A percentile compares a stretch with the other conserved stretches of the same genome.
Conservation (phyloP, 805 yeast species). For the Cyberlindnera americana region DNA sequence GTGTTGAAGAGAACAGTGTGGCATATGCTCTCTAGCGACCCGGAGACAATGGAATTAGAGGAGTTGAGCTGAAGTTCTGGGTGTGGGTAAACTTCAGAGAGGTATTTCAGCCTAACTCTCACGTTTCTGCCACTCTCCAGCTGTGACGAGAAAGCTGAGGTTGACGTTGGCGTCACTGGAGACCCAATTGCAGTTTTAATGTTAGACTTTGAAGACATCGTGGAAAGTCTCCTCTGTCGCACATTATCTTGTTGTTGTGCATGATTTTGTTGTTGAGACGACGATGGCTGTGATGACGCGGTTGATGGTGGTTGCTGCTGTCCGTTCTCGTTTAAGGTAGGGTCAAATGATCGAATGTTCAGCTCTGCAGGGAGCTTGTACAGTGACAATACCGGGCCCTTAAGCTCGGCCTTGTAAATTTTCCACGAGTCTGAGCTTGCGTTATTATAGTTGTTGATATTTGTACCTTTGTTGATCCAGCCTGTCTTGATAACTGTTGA, state of each 20-base stretch:
- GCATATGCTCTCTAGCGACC: conserved; percentile 68
- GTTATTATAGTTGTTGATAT: conserved; percentile 24
- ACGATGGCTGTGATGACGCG: no score
- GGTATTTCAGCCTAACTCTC: conserved; percentile 29
- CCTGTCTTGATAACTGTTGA: conserved; percentile 44
- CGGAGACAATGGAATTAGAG: conserved; percentile 44
- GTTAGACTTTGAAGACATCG: conserved; percentile 22
- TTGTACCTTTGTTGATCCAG: conserved; percentile 54
- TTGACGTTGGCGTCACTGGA: conserved; percentile 14
- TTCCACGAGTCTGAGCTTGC: conserved; percentile 31
- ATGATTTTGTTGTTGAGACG: no score
- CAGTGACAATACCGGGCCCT: conserved; percentile 61
- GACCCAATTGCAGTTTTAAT: conserved; percentile 15
- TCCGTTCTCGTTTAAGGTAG: conserved; percentile 10
- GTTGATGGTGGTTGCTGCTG: conserved; percentile 2
- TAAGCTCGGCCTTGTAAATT: conserved; percentile 61
- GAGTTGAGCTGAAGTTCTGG: conserved; percentile 55
- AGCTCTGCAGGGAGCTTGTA: conserved; percentile 54
- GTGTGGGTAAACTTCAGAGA: conserved; percentile 51
- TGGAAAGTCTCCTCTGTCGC: conserved; percentile 29
- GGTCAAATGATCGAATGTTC: conserved; percentile 41
- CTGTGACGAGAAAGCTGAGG: conserved; percentile 1
- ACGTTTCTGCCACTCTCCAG: conserved; percentile 6
- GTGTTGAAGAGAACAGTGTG: conserved; percentile 66
- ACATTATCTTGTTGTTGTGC: conserved; percentile 5